Conservation (phyloP, 352 stramenopile species). For the Hyaloperonospora brassicae region DNA sequence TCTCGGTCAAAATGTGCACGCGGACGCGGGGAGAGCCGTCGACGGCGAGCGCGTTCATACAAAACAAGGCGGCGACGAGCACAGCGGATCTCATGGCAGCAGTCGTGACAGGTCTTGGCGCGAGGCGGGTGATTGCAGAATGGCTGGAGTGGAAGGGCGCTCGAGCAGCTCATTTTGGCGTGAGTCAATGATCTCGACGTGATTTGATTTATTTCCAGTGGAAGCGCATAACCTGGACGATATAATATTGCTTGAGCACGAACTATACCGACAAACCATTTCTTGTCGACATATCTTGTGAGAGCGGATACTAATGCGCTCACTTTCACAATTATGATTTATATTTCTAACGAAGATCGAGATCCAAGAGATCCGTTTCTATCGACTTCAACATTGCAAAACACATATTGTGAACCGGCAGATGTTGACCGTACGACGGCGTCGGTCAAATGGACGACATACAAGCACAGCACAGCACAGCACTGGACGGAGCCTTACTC, state of each 20-base stretch:
- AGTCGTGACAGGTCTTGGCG: neutral
- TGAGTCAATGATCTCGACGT: slow-evolving; percentile 5
- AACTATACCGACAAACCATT: neutral
- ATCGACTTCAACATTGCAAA: neutral
- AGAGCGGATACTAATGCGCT: neutral
- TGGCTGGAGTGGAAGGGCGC: slow-evolving; percentile 6
- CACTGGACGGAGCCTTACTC: too few species aligned
- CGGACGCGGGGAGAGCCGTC: slow-evolving; percentile 16
- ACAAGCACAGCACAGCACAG: too few species aligned
- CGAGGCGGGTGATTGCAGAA: slow-evolving; percentile 12
- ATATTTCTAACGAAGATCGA: neutral
- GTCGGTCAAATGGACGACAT: too few species aligned
- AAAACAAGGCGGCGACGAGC: slow-evolving; percentile 13
- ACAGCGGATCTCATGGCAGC: slow-evolving; percentile 14
- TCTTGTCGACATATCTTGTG: neutral
- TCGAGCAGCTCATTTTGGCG: neutral
- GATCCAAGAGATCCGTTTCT: slow-evolving; percentile 1
- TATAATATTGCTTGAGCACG: neutral
- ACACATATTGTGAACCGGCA: too few species aligned
- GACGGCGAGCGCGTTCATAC: slow-evolving; percentile 2
- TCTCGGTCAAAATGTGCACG: slow-evolving; percentile 21
- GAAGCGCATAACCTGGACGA: neutral
- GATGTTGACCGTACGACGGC: too few species aligned
- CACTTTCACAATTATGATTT: neutral
- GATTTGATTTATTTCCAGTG: neutral